Evolutionary conservation across 2,329 filamentous ascomycete species (phyloP).

Genomic region (Curvularia hawaiiensis): DNA sequence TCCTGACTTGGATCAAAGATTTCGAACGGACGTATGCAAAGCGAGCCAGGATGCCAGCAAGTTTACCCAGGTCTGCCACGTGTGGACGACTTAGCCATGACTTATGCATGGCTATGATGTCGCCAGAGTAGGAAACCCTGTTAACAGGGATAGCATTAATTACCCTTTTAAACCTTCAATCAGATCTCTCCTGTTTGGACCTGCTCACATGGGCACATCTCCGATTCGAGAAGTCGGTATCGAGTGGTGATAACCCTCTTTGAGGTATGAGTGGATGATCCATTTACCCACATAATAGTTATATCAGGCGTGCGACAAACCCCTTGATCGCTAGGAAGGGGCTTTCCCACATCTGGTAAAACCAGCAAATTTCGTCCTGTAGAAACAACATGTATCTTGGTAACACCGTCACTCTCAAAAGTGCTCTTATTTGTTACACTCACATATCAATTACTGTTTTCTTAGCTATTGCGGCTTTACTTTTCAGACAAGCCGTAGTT

Average conservation of each 20-base stretch:
- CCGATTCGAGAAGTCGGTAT: conserved; percentile 29
- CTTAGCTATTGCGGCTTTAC: too few species aligned
- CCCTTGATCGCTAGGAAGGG: background rate
- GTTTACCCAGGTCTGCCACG: conserved; percentile 27
- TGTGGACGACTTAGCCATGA: conserved; percentile 34
- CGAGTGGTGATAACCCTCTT: conserved; percentile 17
- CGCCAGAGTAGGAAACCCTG: conserved; percentile 10
- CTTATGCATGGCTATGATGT: conserved; percentile 23
- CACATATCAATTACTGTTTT: too few species aligned
- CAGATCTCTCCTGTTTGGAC: conserved; percentile 11
- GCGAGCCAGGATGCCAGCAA: conserved; percentile 30
- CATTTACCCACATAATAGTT: conserved; percentile 44
- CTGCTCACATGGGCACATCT: conserved; percentile 18
- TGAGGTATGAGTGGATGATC: conserved; percentile 25
- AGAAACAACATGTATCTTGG: too few species aligned
- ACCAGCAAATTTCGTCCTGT: too few species aligned
- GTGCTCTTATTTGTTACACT: too few species aligned
- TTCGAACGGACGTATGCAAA: conserved; percentile 26
- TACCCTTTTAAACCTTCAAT: conserved; percentile 22
- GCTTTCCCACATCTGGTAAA: too few species aligned
- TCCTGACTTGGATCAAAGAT: conserved; percentile 27
- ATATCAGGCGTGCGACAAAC: conserved; percentile 30
- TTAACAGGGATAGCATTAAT: conserved; percentile 25
- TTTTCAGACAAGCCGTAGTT: too few species aligned
- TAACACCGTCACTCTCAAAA: too few species aligned